A percentile compares a stretch with the other conserved stretches of the same genome.
Conservation (phyloP, 2,329 filamentous ascomycete species). For the Alternaria postmessia region DNA sequence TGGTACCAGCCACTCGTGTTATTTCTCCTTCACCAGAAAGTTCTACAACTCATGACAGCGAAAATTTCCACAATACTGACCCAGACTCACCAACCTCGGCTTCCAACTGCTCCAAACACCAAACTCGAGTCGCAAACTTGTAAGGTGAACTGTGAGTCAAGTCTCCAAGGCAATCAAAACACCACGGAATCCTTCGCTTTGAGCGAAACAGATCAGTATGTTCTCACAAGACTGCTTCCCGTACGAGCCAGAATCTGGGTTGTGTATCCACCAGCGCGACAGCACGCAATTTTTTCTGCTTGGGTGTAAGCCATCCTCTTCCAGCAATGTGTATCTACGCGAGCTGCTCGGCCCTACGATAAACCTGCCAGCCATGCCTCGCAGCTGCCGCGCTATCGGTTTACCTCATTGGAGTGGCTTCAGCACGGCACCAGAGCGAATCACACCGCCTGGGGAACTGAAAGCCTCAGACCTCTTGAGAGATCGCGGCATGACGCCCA, state of each 20-base stretch:
- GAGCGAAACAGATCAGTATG: constrained; percentile 13
- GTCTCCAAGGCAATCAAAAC: background rate
- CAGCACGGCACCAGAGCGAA: constrained; percentile 5
- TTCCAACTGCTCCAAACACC: constrained; percentile 7
- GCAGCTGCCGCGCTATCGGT: constrained; percentile 26
- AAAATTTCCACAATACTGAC: background rate
- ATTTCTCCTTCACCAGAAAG: constrained; percentile 4
- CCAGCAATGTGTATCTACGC: constrained; percentile 15
- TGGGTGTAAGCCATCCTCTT: background rate
- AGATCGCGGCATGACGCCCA: constrained; percentile 22
- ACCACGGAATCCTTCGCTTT: constrained; percentile 1
- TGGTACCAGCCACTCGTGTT: constrained; percentile 15
- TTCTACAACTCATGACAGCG: background rate
- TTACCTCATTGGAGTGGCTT: constrained; percentile 34
- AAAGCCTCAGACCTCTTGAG: constrained; percentile 32
- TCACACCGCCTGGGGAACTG: constrained; percentile 24
- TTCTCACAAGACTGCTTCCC: constrained; percentile 20
- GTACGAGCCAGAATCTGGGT: constrained; percentile 1
- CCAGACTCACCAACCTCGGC: constrained; percentile 15
- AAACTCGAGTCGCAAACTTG: constrained; percentile 2
- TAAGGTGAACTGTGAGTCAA: background rate
- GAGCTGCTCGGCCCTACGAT: constrained; percentile 20
- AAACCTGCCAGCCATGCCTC: constrained; percentile 18
- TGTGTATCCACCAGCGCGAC: constrained; percentile 2
- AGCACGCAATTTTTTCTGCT: constrained; percentile 9